phyloP scores from a whole-genome alignment of 2,329 filamentous ascomycete genomes.

The Pseudogymnoascus pannorum region DNA sequence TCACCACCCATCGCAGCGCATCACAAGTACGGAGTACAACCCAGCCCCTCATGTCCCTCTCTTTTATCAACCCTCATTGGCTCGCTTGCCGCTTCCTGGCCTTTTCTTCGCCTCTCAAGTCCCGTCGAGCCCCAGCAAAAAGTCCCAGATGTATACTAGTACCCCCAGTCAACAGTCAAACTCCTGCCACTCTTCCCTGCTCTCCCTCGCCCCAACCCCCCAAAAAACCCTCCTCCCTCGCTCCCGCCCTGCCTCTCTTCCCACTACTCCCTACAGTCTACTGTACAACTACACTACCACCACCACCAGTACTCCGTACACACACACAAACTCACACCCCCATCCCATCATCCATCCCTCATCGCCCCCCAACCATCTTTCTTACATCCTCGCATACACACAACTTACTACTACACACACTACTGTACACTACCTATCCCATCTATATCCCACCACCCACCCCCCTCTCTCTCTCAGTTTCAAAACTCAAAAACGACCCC shows the following conservation, averaged over 20 bases:
- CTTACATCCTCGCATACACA: slow-evolving; percentile 4
- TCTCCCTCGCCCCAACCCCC: not conserved
- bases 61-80: not conserved
- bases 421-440: slow-evolving; percentile 14
- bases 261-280: too few relatives aligned
- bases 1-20: not conserved
- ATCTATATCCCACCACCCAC: slow-evolving; percentile 17
- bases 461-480: not conserved
- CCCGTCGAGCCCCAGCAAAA: not conserved
- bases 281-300: too few relatives aligned
- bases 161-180: not conserved
- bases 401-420: too few relatives aligned
- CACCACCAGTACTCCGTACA: too few relatives aligned
- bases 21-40: not conserved
- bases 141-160: too few relatives aligned
- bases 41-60: not conserved
- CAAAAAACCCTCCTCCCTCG: not conserved
- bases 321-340: too few relatives aligned
- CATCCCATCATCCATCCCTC: not conserved
- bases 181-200: too few relatives aligned
- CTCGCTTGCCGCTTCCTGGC: not conserved
- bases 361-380: not conserved
- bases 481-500: slow-evolving; percentile 7
- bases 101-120: not conserved
- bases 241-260: not conserved